phyloP scores from a whole-genome alignment of 441 rosid genomes.

The Pelargonium australe region DNA sequence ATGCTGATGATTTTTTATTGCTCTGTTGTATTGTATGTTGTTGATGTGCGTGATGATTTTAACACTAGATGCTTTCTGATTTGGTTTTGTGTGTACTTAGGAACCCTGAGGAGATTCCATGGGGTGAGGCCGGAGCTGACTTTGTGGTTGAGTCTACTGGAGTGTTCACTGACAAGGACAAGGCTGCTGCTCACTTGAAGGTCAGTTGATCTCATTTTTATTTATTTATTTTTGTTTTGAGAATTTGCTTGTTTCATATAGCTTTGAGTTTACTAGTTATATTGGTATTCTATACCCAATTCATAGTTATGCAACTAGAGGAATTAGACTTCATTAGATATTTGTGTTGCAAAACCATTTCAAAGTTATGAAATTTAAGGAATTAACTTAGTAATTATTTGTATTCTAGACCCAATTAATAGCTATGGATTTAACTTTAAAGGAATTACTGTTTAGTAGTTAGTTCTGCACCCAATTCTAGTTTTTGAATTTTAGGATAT shows the following conservation, averaged over 20 bases:
- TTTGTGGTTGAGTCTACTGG: constrained; percentile 73
- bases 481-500: too few relatives aligned
- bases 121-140: constrained; percentile 66
- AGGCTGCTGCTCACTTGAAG: constrained; percentile 90
- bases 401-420: background rate
- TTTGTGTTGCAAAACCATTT: background rate
- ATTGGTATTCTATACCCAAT: background rate
- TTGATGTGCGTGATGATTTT: background rate
- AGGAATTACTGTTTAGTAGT: too few relatives aligned
- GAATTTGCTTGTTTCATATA: background rate
- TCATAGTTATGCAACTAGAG: background rate
- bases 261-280: background rate
- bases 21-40: background rate
- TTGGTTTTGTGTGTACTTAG: constrained; percentile 20
- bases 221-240: background rate
- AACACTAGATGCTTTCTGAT: background rate
- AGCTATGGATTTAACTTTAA: background rate
- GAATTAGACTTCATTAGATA: background rate
- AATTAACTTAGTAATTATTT: background rate
- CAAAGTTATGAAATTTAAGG: background rate
- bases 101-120: constrained; percentile 78
- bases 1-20: background rate
- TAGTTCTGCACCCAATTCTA: too few relatives aligned
- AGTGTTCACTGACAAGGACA: constrained; percentile 84
- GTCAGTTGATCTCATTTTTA: constrained; percentile 20